A percentile compares a stretch with the other conserved stretches of the same genome.
phyloP scores from a whole-genome alignment of 2,329 filamentous ascomycete species.

The Camillea tinctor region DNA sequence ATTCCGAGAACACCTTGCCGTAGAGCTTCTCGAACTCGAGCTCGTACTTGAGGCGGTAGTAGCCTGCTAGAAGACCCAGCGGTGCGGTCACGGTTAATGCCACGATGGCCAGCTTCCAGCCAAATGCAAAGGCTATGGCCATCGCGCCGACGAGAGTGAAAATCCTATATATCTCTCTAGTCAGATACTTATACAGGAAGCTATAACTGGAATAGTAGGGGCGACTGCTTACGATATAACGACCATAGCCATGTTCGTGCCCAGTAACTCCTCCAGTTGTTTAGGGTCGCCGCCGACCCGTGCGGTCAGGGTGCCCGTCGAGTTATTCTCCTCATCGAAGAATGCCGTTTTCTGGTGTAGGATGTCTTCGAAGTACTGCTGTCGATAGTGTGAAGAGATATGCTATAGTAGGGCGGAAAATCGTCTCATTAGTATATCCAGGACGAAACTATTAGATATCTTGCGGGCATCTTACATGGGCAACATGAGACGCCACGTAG shows the following conservation, averaged over 20 bases:
- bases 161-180: conserved; percentile 30
- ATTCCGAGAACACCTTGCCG: conserved; percentile 65
- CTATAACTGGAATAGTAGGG: background rate
- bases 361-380: conserved; percentile 61
- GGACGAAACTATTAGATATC: background rate
- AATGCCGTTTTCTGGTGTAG: conserved; percentile 58
- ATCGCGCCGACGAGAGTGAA: conserved; percentile 66
- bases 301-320: conserved; percentile 59
- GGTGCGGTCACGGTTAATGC: conserved; percentile 60
- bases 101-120: conserved; percentile 75
- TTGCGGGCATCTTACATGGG: conserved; percentile 32
- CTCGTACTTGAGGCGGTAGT: conserved; percentile 56
- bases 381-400: conserved; percentile 54
- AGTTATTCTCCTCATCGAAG: conserved; percentile 60
- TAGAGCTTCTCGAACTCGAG: conserved; percentile 69
- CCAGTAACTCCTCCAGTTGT: conserved; percentile 61
- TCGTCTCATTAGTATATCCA: background rate
- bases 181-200: no score
- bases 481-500: conserved; percentile 43
- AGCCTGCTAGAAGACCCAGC: conserved; percentile 46
- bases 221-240: conserved; percentile 45
- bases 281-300: conserved; percentile 56
- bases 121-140: conserved; percentile 67
- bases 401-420: conserved; percentile 24
- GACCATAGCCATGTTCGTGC: conserved; percentile 62